These are phyloP conservation scores for Nicotiana obtusifolia DNA, from an alignment of 257 asterid genomes.

Conservation along the genomic window DNA sequence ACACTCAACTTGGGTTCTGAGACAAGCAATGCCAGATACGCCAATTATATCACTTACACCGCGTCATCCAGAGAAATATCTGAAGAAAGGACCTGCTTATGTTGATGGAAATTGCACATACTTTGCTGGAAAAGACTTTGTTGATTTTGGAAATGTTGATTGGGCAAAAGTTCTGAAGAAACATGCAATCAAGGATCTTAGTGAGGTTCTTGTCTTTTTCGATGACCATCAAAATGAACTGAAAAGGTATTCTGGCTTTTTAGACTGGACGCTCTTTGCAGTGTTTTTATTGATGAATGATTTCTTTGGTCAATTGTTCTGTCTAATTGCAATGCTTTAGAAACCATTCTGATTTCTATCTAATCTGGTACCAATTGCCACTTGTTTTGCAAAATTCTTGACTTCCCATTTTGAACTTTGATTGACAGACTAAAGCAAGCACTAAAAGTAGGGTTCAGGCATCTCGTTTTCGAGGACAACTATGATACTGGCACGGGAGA, in stretches of 20 bases:
- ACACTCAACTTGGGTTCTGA: slow-evolving; percentile 94
- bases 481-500: slow-evolving; percentile 98
- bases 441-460: slow-evolving; percentile 89
- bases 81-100: slow-evolving; percentile 93
- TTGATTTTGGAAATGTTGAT: slow-evolving; percentile 93
- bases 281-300: not conserved
- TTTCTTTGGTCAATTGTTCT: not conserved
- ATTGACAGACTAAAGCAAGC: slow-evolving; percentile 78
- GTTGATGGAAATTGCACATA: slow-evolving; percentile 94
- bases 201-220: slow-evolving; percentile 76
- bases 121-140: slow-evolving; percentile 86
- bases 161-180: slow-evolving; percentile 74
- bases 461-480: slow-evolving; percentile 91
- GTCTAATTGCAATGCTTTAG: not conserved
- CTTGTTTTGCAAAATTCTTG: not conserved
- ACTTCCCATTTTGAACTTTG: not conserved
- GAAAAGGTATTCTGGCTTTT: slow-evolving; percentile 51
- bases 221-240: slow-evolving; percentile 97
- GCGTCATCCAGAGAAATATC: slow-evolving; percentile 92
- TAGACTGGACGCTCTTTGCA: not conserved
- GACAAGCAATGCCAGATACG: slow-evolving; percentile 87
- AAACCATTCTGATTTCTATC: not conserved
- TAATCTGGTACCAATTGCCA: not conserved
- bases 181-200: slow-evolving; percentile 61
- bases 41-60: slow-evolving; percentile 86